These are phyloP conservation scores for Leucocoprinus sp. DNA, from an alignment of 768 basidiomycete species.

Conservation along the genomic window DNA sequence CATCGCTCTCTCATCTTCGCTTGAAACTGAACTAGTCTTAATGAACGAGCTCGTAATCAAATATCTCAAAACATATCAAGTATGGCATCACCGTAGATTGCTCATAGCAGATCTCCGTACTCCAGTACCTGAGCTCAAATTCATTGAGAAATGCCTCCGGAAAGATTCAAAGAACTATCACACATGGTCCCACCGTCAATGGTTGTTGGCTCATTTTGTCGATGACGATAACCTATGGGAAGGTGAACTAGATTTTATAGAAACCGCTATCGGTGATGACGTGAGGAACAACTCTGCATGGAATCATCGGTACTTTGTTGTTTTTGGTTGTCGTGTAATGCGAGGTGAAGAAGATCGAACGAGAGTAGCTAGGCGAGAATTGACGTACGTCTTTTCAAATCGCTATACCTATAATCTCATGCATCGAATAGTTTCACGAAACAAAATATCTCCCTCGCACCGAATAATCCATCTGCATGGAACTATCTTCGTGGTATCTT, in stretches of 20 bases:
- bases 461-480: constrained; percentile 95
- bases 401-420: not conserved
- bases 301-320: constrained; percentile 91
- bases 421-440: constrained; percentile 57
- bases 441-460: constrained; percentile 73
- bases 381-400: constrained; percentile 55
- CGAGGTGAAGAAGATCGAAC: constrained; percentile 55
- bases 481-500: constrained; percentile 91
- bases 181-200: constrained; percentile 97
- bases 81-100: constrained; percentile 90
- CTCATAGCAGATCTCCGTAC: constrained; percentile 50
- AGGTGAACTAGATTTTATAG: constrained; percentile 68
- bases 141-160: constrained; percentile 65
- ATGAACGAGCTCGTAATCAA: constrained; percentile 84
- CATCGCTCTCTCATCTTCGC: constrained; percentile 51
- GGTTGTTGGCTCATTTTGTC: constrained; percentile 83
- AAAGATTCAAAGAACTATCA: constrained; percentile 95
- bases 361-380: constrained; percentile 56
- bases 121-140: constrained; percentile 64
- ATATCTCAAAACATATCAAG: constrained; percentile 94
- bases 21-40: constrained; percentile 70
- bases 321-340: constrained; percentile 59
- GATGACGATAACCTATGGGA: constrained; percentile 59
- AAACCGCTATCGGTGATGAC: constrained; percentile 62
- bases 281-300: constrained; percentile 96